A percentile compares a stretch with the other conserved stretches of the same genome.
Conservation (phyloP, 2,329 filamentous ascomycete genomes). For the Pseudocercospora fijiensis region DNA sequence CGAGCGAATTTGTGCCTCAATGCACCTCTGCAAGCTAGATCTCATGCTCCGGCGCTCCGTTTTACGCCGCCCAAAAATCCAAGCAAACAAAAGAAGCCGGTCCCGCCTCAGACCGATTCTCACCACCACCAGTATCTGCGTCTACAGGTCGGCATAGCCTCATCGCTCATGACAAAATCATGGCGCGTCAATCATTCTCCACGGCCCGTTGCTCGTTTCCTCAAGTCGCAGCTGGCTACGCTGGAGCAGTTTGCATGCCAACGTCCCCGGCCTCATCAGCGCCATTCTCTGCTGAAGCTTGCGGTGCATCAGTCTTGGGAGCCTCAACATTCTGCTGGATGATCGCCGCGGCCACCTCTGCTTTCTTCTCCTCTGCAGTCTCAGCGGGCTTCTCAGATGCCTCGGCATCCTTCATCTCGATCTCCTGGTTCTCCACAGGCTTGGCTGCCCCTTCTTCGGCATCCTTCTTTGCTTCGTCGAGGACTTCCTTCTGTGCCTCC, state of each 20-base stretch:
- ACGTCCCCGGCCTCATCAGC: constrained; percentile 12
- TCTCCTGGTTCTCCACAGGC: constrained; percentile 24
- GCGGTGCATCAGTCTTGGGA: constrained; percentile 8
- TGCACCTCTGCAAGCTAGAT: neutral
- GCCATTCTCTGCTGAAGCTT: constrained; percentile 12
- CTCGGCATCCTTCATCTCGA: constrained; percentile 30
- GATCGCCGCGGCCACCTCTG: constrained; percentile 27
- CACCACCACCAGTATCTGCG: neutral
- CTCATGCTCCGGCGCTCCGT: constrained; percentile 3
- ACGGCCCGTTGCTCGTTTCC: neutral
- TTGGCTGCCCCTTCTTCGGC: constrained; percentile 19
- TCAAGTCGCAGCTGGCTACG: neutral
- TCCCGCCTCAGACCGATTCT: neutral
- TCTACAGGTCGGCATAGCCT: neutral
- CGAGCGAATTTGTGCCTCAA: neutral
- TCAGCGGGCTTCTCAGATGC: constrained; percentile 28
- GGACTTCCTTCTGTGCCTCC: constrained; percentile 10
- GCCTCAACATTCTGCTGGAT: constrained; percentile 22
- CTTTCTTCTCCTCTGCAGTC: constrained; percentile 22
- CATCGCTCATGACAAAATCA: neutral
- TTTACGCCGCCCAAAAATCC: neutral
- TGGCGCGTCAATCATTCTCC: neutral
- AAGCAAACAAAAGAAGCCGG: neutral
- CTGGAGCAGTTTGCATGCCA: constrained; percentile 12
- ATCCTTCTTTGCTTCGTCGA: constrained; percentile 12